Evolutionary conservation across 148 eudicot species (phyloP), one percentile per base, ranked within the genome.

Genomic region (Talinum fruticosum): DNA sequence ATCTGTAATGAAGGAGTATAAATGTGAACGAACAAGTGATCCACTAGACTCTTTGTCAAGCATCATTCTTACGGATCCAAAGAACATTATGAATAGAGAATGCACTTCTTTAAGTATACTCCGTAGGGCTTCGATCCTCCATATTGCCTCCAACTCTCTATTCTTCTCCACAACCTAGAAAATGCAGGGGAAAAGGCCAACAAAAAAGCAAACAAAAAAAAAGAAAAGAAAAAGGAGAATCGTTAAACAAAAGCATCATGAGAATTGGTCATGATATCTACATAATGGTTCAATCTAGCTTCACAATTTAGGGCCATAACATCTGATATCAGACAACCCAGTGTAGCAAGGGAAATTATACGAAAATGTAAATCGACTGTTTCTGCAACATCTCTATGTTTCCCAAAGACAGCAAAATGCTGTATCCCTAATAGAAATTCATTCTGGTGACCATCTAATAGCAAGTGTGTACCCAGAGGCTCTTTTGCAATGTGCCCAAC

Each of bases 41-140:
- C 99, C 99, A 74, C 85, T 83, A 68, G 94, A 89, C 81, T 93
- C 94, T 62, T 82, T 91, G 87, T 93, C 97, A 81, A 91, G 97
- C 87, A 87, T 84, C 68, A 72, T 83, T 83, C 99, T 93, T 67
- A 96, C 35, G 47, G 91, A 71, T 80, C 99, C 99, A 87, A 87
- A 82, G 82, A 95, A 93, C 97, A 96, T 91, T 76, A 90, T 71
- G 73, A 96, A 96, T 53, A 96, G 89, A 75, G 92, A 93, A 79
- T 96, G 97, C 7, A 90, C 86, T 90, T 96, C 99, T 79, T 93
- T 93, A 29, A 96, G 97, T 81, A 93, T 86, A 61, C 85, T 80
- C 81, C 97, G 89, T 77, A 96, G 80, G 69, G 94, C 96, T 83
- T 93, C 93, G 83, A 74, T 79, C 61, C 99, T 84, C 97, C 99